phyloP scores from a whole-genome alignment of 164 flowering plant species.

The Litsea cubeba region DNA sequence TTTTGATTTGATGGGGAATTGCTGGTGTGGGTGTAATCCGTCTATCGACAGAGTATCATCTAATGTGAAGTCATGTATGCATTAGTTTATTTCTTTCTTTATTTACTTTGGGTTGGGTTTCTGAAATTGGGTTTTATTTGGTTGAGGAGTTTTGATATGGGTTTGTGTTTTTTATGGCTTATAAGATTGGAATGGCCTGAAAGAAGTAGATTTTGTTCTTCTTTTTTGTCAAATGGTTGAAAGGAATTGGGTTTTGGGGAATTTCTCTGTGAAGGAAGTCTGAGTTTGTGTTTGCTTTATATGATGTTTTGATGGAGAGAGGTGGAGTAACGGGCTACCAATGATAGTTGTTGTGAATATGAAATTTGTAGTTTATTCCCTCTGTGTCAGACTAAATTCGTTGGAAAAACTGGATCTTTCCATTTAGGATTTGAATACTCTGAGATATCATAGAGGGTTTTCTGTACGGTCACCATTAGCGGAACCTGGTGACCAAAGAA shows the following conservation, averaged over 20 bases:
- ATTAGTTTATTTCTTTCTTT: constrained; percentile 42
- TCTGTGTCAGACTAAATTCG: too few relatives aligned
- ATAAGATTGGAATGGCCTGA: background rate
- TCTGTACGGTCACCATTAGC: too few relatives aligned
- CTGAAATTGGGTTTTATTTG: background rate
- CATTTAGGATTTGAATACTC: too few relatives aligned
- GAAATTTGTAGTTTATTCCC: too few relatives aligned
- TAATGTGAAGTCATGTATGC: constrained; percentile 25
- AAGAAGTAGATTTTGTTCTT: background rate
- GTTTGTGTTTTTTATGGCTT: background rate
- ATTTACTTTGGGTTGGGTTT: background rate
- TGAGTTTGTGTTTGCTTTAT: background rate
- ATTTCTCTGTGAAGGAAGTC: background rate
- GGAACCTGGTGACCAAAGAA: too few relatives aligned
- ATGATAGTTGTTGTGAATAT: too few relatives aligned
- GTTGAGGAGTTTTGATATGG: background rate
- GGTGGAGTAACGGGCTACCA: too few relatives aligned
- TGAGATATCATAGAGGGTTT: too few relatives aligned
- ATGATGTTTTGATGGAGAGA: too few relatives aligned
- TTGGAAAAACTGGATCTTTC: too few relatives aligned
- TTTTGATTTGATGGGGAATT: constrained; percentile 42
- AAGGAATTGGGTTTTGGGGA: background rate
- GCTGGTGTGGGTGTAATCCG: constrained; percentile 45
- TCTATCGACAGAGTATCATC: constrained; percentile 15
- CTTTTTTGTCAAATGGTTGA: background rate